Conservation (phyloP, 441 rosid genomes). For the Arabidopsis lyrata region DNA sequence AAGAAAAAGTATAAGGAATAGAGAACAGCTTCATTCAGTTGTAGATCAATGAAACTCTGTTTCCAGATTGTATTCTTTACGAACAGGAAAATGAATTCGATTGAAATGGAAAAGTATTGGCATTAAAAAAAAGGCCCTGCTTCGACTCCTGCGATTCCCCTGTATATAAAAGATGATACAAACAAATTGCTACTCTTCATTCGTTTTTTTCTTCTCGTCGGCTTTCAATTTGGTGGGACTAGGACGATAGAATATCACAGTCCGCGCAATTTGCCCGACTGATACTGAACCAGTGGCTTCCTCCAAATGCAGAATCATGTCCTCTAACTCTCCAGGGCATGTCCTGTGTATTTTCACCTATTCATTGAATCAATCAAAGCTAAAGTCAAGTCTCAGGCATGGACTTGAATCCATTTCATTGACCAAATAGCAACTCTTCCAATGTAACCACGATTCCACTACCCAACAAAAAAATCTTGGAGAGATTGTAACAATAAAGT, state of each 20-base stretch:
- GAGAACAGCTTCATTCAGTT: constrained; percentile 24
- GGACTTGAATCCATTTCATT: background rate
- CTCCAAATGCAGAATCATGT: constrained; percentile 67
- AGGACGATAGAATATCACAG: constrained; percentile 74
- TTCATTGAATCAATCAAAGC: constrained; percentile 21
- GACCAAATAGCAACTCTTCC: background rate
- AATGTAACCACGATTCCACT: background rate
- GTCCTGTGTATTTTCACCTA: constrained; percentile 77
- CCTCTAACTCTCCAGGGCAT: constrained; percentile 82
- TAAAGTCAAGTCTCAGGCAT: background rate
- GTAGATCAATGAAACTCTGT: constrained; percentile 28
- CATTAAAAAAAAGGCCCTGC: background rate
- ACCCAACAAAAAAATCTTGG: background rate
- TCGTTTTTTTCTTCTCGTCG: constrained; percentile 59
- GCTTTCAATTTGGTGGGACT: constrained; percentile 72
- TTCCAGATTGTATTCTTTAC: constrained; percentile 14
- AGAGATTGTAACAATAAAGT: background rate
- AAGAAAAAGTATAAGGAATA: constrained; percentile 20
- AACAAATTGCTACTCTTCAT: constrained; percentile 33
- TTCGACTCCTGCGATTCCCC: background rate
- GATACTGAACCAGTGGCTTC: constrained; percentile 66
- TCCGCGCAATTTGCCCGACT: constrained; percentile 70
- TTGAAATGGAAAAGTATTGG: constrained; percentile 14
- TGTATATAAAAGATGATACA: background rate
- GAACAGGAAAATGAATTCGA: constrained; percentile 4